A percentile compares a stretch with the other conserved stretches of the same genome.
Conservation (phyloP, 2,329 filamentous ascomycete genomes). For the Ceratocystis huliohia region DNA sequence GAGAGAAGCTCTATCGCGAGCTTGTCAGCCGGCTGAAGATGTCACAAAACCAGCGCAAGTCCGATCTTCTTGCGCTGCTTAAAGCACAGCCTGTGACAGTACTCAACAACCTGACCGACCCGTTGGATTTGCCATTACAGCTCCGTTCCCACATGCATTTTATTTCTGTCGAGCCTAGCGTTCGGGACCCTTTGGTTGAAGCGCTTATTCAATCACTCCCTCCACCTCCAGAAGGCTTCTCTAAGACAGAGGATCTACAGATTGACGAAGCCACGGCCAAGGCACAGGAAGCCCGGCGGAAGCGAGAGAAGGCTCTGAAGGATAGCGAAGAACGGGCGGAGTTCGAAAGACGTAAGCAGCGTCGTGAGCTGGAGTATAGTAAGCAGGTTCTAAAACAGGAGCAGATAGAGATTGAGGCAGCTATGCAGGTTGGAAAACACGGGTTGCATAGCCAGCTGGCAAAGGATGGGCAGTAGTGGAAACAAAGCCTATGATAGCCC, state of each 20-base stretch:
- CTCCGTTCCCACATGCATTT: constrained; percentile 57
- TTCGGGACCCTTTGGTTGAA: constrained; percentile 52
- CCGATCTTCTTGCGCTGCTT: constrained; percentile 54
- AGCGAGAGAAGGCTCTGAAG: constrained; percentile 53
- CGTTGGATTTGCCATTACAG: constrained; percentile 46
- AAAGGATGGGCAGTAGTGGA: background rate
- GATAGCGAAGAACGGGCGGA: constrained; percentile 51
- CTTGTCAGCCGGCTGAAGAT: constrained; percentile 56
- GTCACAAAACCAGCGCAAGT: constrained; percentile 51
- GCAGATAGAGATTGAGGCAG: constrained; percentile 53
- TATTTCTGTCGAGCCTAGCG: constrained; percentile 48
- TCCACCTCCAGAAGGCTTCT: constrained; percentile 35
- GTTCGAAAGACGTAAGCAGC: constrained; percentile 49
- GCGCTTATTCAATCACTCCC: constrained; percentile 53
- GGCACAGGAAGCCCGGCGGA: constrained; percentile 38
- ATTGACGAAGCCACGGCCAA: constrained; percentile 42
- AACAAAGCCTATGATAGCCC: background rate
- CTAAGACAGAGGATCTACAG: constrained; percentile 26
- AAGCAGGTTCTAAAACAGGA: constrained; percentile 51
- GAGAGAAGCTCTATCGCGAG: constrained; percentile 69
- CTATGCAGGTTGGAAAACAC: constrained; percentile 55
- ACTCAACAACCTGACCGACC: constrained; percentile 47
- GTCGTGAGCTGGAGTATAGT: constrained; percentile 46
- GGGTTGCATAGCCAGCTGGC: constrained; percentile 26
- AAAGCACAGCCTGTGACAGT: constrained; percentile 44